Percentiles rank a stretch among this genome's conserved stretches.
Evolutionary conservation across 2,329 filamentous ascomycete species (phyloP).

Genomic region (Trichoderma sp.): DNA sequence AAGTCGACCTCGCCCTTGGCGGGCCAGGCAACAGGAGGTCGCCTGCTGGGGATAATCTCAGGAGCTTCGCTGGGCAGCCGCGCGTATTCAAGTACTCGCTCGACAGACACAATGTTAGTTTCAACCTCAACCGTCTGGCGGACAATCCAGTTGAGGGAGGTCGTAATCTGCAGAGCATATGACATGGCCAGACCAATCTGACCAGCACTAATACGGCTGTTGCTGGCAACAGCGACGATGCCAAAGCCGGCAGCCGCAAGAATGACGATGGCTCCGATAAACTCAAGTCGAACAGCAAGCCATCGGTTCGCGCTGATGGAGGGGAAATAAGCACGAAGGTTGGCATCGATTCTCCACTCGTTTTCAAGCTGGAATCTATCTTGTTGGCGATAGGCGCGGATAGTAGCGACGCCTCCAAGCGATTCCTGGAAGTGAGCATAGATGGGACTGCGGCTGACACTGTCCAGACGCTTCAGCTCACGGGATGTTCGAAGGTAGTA

Average conservation of each 20-base stretch:
- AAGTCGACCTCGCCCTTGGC: slow-evolving; percentile 85
- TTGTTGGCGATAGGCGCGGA: slow-evolving; percentile 90
- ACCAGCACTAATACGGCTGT: slow-evolving; percentile 64
- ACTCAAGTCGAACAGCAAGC: slow-evolving; percentile 92
- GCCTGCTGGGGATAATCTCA: slow-evolving; percentile 84
- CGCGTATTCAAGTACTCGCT: slow-evolving; percentile 95
- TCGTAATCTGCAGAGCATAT: slow-evolving; percentile 94
- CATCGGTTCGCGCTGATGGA: slow-evolving; percentile 93
- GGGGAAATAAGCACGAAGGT: slow-evolving; percentile 90
- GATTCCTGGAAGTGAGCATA: slow-evolving; percentile 99
- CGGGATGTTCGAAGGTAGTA: slow-evolving; percentile 96
- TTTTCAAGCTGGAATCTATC: slow-evolving; percentile 87
- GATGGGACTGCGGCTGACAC: slow-evolving; percentile 91
- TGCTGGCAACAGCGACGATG: slow-evolving; percentile 73
- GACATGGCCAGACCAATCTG: slow-evolving; percentile 93
- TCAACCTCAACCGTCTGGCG: slow-evolving; percentile 99
- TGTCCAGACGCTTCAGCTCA: slow-evolving; percentile 93
- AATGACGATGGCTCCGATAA: slow-evolving; percentile 93
- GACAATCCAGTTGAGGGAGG: slow-evolving; percentile 98
- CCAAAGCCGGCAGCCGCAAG: slow-evolving; percentile 79
- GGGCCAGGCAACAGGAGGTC: slow-evolving; percentile 89
- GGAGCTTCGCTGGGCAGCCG: slow-evolving; percentile 88
- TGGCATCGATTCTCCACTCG: slow-evolving; percentile 95
- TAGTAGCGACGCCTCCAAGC: slow-evolving; percentile 88
- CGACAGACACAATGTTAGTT: slow-evolving; percentile 99